Conservation (phyloP, 2,329 filamentous ascomycete species). For the Calcarisporium arbuscula region DNA sequence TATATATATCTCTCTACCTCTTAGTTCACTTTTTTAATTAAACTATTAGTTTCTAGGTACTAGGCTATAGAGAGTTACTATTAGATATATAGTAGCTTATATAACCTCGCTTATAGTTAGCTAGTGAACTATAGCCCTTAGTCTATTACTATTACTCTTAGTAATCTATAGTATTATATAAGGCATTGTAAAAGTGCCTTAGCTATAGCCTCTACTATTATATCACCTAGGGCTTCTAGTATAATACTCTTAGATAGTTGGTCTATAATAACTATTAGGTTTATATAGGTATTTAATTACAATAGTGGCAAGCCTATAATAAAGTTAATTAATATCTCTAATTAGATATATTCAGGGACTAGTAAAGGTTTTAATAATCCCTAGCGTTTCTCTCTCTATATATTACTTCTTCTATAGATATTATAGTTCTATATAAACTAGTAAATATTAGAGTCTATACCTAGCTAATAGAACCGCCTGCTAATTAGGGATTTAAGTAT, state of each 20-base stretch:
- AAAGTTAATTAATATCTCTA: too few species aligned
- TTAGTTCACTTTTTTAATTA: conserved; percentile 1
- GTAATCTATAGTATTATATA: conserved; percentile 10
- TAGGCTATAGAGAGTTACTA: neutral
- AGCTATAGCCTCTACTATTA: conserved; percentile 24
- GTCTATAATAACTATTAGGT: conserved; percentile 14
- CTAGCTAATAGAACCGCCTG: too few species aligned
- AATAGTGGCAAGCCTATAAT: too few species aligned
- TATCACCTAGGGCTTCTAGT: too few species aligned
- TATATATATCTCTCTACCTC: neutral
- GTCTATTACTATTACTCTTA: neutral
- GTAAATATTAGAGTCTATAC: too few species aligned
- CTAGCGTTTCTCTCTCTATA: too few species aligned
- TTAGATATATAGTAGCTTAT: neutral
- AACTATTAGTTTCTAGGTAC: neutral
- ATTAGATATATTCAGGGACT: too few species aligned
- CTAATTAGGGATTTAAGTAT: too few species aligned
- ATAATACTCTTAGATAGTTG: too few species aligned
- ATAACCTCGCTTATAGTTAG: neutral
- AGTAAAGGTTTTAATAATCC: too few species aligned
- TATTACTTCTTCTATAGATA: too few species aligned
- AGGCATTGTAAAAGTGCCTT: conserved; percentile 24
- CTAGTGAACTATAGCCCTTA: neutral
- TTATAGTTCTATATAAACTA: too few species aligned
- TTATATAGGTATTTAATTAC: conserved; percentile 8